A percentile compares a stretch with the other conserved stretches of the same genome.
phyloP scores from a whole-genome alignment of 768 basidiomycete genomes.

The Hysterangium stoloniferum region DNA sequence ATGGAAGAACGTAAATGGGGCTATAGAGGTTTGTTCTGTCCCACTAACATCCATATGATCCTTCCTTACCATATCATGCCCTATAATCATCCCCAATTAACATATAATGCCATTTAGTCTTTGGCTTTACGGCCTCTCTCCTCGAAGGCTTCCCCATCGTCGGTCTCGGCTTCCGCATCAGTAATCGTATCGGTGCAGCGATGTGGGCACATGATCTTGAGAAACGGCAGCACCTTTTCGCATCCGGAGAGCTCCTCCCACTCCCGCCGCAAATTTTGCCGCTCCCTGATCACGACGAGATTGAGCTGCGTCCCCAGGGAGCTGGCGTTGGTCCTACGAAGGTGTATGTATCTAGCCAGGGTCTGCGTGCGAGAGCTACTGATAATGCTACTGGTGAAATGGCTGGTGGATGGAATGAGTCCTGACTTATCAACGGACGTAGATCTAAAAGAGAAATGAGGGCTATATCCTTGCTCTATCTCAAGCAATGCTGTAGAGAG shows the following conservation, averaged over 20 bases:
- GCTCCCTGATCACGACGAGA: background rate
- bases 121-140: slow-evolving; percentile 79
- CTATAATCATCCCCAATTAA: background rate
- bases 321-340: background rate
- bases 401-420: slow-evolving; percentile 6
- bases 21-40: slow-evolving; percentile 50
- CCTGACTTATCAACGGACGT: background rate
- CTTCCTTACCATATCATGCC: background rate
- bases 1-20: slow-evolving; percentile 89
- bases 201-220: slow-evolving; percentile 81
- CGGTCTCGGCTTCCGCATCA: slow-evolving; percentile 75
- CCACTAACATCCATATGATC: no score
- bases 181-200: slow-evolving; percentile 84
- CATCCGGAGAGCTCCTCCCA: slow-evolving; percentile 25
- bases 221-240: slow-evolving; percentile 34
- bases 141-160: slow-evolving; percentile 77
- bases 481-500: background rate
- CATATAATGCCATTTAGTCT: slow-evolving; percentile 45
- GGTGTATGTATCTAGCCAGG: background rate
- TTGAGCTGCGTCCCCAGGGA: background rate
- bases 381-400: background rate
- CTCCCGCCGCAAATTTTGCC: slow-evolving; percentile 14
- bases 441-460: background rate
- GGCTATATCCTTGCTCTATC: background rate
- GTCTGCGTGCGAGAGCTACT: background rate